These are phyloP conservation scores for Acanthamoeba healyi DNA, from an alignment of 208 protist genomes.

Conservation along the genomic window DNA sequence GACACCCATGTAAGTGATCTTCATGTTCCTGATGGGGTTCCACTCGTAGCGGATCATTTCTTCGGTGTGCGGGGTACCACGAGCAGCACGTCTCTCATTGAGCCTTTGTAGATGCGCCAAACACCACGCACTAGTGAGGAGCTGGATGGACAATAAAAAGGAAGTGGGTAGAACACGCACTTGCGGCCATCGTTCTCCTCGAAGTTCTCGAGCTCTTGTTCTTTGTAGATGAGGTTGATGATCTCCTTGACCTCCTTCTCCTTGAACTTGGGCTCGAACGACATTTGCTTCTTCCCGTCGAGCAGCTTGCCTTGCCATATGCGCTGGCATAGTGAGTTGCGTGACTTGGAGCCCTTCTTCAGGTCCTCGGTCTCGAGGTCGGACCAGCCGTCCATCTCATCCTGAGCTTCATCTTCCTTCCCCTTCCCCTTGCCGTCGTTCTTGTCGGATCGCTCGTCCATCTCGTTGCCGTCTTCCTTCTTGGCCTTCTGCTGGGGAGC, in stretches of 20 bases:
- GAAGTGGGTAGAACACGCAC: neutral
- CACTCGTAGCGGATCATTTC: constrained; percentile 69
- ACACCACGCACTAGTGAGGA: neutral
- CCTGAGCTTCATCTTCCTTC: neutral
- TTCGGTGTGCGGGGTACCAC: constrained; percentile 19
- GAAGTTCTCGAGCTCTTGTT: neutral
- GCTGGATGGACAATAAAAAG: neutral
- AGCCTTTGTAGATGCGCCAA: neutral
- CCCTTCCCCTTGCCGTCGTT: neutral
- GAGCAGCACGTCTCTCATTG: neutral
- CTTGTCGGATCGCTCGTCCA: neutral
- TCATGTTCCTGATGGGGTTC: constrained; percentile 70
- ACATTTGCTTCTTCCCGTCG: constrained; percentile 26
- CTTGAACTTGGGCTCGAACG: constrained; percentile 39
- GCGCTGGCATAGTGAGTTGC: neutral
- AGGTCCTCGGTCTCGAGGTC: constrained; percentile 31
- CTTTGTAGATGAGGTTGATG: constrained; percentile 1
- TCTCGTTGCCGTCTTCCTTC: neutral
- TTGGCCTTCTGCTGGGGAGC: neutral
- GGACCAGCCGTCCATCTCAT: constrained; percentile 24
- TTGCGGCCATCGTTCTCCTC: neutral
- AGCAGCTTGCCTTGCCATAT: neutral
- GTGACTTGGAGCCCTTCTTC: neutral
- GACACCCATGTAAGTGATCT: constrained; percentile 66
- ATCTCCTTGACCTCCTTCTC: constrained; percentile 62